Evolutionary conservation across 495 filamentous ascomycete genomes (phyloP).

Genomic region (Recurvomyces mirabilis): DNA sequence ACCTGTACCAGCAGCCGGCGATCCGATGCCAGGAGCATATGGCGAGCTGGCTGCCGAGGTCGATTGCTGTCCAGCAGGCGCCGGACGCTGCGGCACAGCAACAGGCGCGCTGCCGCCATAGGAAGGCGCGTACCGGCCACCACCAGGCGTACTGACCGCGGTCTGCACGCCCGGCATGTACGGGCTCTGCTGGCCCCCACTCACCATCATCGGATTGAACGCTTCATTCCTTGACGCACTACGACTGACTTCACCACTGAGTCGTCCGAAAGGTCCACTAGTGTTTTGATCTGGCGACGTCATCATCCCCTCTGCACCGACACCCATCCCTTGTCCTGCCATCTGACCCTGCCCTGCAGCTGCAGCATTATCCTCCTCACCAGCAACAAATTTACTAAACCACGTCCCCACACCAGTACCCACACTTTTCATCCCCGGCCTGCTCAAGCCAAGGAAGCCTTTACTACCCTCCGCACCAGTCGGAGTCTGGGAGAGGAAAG

Average conservation of each 20-base stretch:
- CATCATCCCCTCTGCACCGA: neutral
- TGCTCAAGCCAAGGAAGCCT: conserved; percentile 91
- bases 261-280: conserved; percentile 14
- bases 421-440: conserved; percentile 89
- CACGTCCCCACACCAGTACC: conserved; percentile 76
- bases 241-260: conserved; percentile 59
- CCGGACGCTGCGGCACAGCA: neutral
- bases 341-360: too few relatives aligned
- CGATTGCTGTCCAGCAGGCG: too few relatives aligned
- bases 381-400: conserved; percentile 90
- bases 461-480: conserved; percentile 49
- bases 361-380: conserved; percentile 52
- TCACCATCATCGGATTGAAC: conserved; percentile 37
- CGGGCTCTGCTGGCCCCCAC: too few relatives aligned
- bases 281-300: neutral
- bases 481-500: conserved; percentile 70
- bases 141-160: conserved; percentile 1
- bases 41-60: too few relatives aligned
- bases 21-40: too few relatives aligned
- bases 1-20: too few relatives aligned
- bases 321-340: neutral
- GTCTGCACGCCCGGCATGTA: too few relatives aligned
- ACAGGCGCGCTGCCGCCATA: neutral
- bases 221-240: conserved; percentile 65
- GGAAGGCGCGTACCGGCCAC: conserved; percentile 5